Evolutionary conservation across 2,329 filamentous ascomycete genomes (phyloP).

Genomic region (Periconia sp.): DNA sequence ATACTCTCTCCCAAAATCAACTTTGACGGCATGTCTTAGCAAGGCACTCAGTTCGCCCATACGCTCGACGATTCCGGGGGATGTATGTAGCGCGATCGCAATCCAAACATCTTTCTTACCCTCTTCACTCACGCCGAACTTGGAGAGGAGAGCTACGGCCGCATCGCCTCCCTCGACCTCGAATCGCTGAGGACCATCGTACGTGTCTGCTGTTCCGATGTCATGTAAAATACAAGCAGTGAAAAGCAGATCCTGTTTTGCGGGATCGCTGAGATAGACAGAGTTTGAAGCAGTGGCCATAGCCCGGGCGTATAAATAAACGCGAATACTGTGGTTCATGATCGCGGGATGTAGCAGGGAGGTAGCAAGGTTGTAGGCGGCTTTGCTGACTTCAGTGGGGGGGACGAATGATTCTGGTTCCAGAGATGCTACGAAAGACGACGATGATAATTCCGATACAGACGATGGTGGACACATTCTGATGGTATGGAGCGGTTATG

Average conservation of each 20-base stretch:
- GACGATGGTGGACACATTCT: constrained; percentile 7
- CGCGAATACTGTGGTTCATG: constrained; percentile 73
- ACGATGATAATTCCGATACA: not conserved
- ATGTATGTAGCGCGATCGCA: constrained; percentile 54
- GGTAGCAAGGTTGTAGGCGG: constrained; percentile 58
- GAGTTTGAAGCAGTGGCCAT: constrained; percentile 35
- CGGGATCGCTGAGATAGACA: constrained; percentile 36
- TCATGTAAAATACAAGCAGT: constrained; percentile 72
- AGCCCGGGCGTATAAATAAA: constrained; percentile 66
- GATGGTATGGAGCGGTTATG: too few relatives aligned
- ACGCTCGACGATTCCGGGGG: constrained; percentile 52
- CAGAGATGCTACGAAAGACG: not conserved
- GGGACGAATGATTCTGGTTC: constrained; percentile 55
- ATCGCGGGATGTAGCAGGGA: constrained; percentile 60
- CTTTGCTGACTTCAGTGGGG: constrained; percentile 51
- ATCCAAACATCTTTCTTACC: constrained; percentile 52
- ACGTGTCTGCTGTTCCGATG: constrained; percentile 67
- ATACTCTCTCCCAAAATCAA: constrained; percentile 47
- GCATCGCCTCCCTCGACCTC: constrained; percentile 55
- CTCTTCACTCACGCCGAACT: constrained; percentile 23
- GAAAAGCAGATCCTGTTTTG: constrained; percentile 54
- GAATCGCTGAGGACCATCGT: constrained; percentile 48
- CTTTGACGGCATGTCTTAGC: constrained; percentile 46
- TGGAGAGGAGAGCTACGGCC: constrained; percentile 40
- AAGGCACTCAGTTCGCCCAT: constrained; percentile 48